These are phyloP conservation scores for Pharus latifolius DNA, from an alignment of 176 grass and related monocot species.

Conservation along the genomic window DNA sequence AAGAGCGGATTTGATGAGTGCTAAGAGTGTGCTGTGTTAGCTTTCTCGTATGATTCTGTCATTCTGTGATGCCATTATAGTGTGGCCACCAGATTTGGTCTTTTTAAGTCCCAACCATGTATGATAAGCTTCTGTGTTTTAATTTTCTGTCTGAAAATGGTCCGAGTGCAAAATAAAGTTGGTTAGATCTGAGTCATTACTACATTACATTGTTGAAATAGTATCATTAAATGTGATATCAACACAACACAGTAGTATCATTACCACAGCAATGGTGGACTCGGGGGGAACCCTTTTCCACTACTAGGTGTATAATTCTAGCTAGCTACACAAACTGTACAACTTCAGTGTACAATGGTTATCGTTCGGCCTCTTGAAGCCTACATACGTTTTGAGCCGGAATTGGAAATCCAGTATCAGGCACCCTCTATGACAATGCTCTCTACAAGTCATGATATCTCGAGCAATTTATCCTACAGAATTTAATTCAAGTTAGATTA, in stretches of 20 bases:
- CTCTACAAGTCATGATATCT: not conserved
- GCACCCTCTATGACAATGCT: slow-evolving; percentile 31
- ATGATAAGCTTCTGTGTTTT: not conserved
- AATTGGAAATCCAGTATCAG: not conserved
- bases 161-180: too few species aligned
- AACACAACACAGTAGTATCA: too few species aligned
- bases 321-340: not conserved
- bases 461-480: not conserved
- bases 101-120: not conserved
- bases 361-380: not conserved
- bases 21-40: slow-evolving; percentile 2
- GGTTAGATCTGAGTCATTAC: too few species aligned
- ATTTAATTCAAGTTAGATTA: not conserved
- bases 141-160: not conserved
- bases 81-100: slow-evolving; percentile 20
- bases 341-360: not conserved
- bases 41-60: not conserved
- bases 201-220: too few species aligned
- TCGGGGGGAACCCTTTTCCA: not conserved
- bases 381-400: not conserved
- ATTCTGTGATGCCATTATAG: slow-evolving; percentile 36
- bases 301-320: not conserved
- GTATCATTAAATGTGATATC: too few species aligned
- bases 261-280: too few species aligned
- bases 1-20: slow-evolving; percentile 29